phyloP scores from a whole-genome alignment of 371 early-diverging fungal genomes.

The Lichtheimia hyalospora region DNA sequence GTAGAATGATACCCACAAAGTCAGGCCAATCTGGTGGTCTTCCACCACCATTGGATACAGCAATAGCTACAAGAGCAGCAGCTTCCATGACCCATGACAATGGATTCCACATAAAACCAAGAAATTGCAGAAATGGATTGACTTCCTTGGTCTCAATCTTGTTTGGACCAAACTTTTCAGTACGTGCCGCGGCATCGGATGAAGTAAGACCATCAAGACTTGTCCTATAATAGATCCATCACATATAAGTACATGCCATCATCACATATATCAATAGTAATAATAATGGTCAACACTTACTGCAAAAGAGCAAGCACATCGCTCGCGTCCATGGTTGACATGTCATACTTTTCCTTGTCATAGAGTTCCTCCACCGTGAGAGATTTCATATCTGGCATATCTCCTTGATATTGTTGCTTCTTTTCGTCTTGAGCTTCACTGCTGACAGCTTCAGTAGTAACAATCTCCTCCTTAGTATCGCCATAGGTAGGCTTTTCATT shows the following conservation, averaged over 20 bases:
- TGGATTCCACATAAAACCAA: conserved; percentile 86
- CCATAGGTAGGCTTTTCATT: neutral
- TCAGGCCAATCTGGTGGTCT: conserved; percentile 80
- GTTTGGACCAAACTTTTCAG: conserved; percentile 70
- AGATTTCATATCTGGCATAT: conserved; percentile 14
- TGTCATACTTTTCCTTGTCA: conserved; percentile 80
- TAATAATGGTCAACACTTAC: conserved; percentile 31
- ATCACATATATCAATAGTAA: neutral
- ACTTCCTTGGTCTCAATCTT: conserved; percentile 73
- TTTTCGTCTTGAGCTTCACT: conserved; percentile 4
- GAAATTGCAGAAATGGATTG: conserved; percentile 83
- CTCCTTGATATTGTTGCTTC: neutral
- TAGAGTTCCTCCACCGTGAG: conserved; percentile 75
- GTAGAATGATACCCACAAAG: conserved; percentile 79
- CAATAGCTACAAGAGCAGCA: conserved; percentile 75
- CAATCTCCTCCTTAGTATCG: neutral
- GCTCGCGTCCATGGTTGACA: conserved; percentile 77
- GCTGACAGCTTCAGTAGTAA: neutral
- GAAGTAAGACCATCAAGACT: conserved; percentile 61
- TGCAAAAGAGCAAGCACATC: conserved; percentile 73
- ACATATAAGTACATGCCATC: neutral
- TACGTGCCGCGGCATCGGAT: conserved; percentile 65
- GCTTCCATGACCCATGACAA: conserved; percentile 83
- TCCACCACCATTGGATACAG: conserved; percentile 67
- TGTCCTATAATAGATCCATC: conserved; percentile 32